phyloP scores from a whole-genome alignment of 768 basidiomycete species.

The Coprinellus micaceus region DNA sequence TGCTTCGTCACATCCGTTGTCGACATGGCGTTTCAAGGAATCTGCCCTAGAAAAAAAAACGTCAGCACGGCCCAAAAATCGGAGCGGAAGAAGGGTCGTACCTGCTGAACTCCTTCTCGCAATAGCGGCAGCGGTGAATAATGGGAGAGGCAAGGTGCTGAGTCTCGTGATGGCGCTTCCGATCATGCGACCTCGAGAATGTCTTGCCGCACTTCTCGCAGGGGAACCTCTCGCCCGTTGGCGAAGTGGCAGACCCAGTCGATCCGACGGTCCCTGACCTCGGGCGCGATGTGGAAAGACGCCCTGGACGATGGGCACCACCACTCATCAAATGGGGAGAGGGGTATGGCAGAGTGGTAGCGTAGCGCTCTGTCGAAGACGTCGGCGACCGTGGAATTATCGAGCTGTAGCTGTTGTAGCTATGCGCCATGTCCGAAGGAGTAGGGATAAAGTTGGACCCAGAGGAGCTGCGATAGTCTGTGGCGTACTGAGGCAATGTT shows the following conservation, averaged over 20 bases:
- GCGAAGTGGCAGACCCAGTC: conserved; percentile 34
- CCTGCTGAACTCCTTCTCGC: conserved; percentile 77
- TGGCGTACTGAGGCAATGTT: conserved; percentile 18
- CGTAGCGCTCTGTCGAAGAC: conserved; percentile 19
- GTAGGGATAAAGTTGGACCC: conserved; percentile 29
- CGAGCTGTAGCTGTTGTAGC: conserved; percentile 27
- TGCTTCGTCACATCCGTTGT: conserved; percentile 76
- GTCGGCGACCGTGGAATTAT: conserved; percentile 21
- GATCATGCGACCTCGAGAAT: conserved; percentile 77
- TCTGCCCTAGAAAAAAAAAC: conserved; percentile 39
- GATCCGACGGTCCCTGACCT: conserved; percentile 35
- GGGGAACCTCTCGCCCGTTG: conserved; percentile 59
- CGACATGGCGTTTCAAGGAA: conserved; percentile 78
- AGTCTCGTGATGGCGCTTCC: conserved; percentile 77
- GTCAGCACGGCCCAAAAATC: conserved; percentile 9
- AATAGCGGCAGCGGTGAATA: conserved; percentile 67
- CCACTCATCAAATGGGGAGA: conserved; percentile 26
- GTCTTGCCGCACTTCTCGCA: conserved; percentile 77
- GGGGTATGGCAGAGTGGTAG: conserved; percentile 25
- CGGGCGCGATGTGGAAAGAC: conserved; percentile 39
- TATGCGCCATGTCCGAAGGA: conserved; percentile 31
- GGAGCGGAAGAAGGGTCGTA: conserved; percentile 24
- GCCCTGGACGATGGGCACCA: conserved; percentile 31
- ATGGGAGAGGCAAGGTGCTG: conserved; percentile 64
- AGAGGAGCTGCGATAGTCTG: conserved; percentile 20